Evolutionary conservation across 768 basidiomycete genomes (phyloP).

Genomic region (Suillus sp.): DNA sequence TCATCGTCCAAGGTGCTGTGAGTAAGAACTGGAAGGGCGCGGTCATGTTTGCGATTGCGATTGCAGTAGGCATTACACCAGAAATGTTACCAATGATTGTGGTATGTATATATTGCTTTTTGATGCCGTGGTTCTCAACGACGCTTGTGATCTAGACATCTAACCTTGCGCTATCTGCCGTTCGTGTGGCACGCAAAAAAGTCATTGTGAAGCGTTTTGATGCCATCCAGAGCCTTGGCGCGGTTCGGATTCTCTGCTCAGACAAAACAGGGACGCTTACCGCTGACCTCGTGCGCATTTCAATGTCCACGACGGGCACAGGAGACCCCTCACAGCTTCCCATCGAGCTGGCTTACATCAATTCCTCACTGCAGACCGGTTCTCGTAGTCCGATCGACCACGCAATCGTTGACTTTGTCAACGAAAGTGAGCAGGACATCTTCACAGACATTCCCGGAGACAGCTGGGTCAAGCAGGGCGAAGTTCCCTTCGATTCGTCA

Average conservation of each 20-base stretch:
- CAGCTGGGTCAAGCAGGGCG: constrained; percentile 34
- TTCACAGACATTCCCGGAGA: constrained; percentile 16
- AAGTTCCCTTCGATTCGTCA: constrained; percentile 39
- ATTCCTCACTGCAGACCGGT: constrained; percentile 37
- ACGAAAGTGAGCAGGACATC: constrained; percentile 18
- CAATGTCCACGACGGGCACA: constrained; percentile 26
- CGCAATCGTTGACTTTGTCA: constrained; percentile 34
- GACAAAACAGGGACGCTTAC: constrained; percentile 71
- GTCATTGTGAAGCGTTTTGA: constrained; percentile 66
- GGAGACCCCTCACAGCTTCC: constrained; percentile 30
- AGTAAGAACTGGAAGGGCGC: constrained; percentile 35
- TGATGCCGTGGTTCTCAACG: not conserved
- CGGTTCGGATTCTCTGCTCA: constrained; percentile 55
- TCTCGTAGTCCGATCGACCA: constrained; percentile 39
- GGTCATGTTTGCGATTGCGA: constrained; percentile 34
- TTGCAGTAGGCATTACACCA: constrained; percentile 35
- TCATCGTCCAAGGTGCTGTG: constrained; percentile 33
- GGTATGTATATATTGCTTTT: constrained; percentile 18
- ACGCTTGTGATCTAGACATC: constrained; percentile 51
- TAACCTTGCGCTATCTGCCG: constrained; percentile 59
- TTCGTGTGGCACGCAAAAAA: constrained; percentile 55
- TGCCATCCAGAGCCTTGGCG: constrained; percentile 62
- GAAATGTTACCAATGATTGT: constrained; percentile 39
- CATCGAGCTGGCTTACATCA: constrained; percentile 32
- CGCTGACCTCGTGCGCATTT: constrained; percentile 40